phyloP scores from a whole-genome alignment of 2,329 filamentous ascomycete genomes.

The Emergomyces orientalis region DNA sequence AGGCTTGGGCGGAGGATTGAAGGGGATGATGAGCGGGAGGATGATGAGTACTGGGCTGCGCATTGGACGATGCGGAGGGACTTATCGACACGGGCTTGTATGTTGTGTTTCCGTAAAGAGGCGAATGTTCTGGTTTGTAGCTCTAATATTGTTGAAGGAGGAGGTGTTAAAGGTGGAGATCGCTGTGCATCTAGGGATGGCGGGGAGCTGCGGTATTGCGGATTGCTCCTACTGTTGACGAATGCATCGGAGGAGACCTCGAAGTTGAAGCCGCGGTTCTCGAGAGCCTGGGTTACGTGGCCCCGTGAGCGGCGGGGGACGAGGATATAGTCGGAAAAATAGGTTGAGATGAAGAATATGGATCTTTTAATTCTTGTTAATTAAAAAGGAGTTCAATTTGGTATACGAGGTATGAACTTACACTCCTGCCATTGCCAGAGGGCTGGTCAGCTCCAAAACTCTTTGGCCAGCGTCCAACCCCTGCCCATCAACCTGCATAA shows the following conservation, averaged over 20 bases:
- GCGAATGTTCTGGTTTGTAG: slow-evolving; percentile 75
- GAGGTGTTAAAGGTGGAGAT: slow-evolving; percentile 54
- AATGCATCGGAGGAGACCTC: slow-evolving; percentile 61
- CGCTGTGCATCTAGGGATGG: slow-evolving; percentile 21
- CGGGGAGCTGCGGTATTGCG: slow-evolving; percentile 36
- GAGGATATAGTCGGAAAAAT: slow-evolving; percentile 94
- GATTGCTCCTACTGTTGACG: slow-evolving; percentile 45
- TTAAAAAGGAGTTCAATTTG: not conserved
- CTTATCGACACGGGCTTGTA: slow-evolving; percentile 61
- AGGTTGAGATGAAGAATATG: slow-evolving; percentile 98
- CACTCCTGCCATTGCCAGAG: slow-evolving; percentile 83
- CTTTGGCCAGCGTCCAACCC: slow-evolving; percentile 85
- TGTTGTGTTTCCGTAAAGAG: slow-evolving; percentile 66
- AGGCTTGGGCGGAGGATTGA: slow-evolving; percentile 33
- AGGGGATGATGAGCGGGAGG: slow-evolving; percentile 27
- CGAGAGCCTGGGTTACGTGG: slow-evolving; percentile 66
- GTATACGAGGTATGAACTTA: slow-evolving; percentile 29
- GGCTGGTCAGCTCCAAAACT: slow-evolving; percentile 83
- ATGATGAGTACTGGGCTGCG: slow-evolving; percentile 52
- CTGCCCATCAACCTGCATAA: slow-evolving; percentile 81
- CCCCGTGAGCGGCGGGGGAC: slow-evolving; percentile 66
- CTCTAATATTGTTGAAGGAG: slow-evolving; percentile 67
- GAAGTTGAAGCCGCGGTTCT: slow-evolving; percentile 75
- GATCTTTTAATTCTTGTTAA: slow-evolving; percentile 41
- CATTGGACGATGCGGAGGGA: slow-evolving; percentile 70